These are phyloP conservation scores for Neoscytalidium dimidiatum DNA, from an alignment of 2,329 filamentous ascomycete genomes.

Conservation along the genomic window DNA sequence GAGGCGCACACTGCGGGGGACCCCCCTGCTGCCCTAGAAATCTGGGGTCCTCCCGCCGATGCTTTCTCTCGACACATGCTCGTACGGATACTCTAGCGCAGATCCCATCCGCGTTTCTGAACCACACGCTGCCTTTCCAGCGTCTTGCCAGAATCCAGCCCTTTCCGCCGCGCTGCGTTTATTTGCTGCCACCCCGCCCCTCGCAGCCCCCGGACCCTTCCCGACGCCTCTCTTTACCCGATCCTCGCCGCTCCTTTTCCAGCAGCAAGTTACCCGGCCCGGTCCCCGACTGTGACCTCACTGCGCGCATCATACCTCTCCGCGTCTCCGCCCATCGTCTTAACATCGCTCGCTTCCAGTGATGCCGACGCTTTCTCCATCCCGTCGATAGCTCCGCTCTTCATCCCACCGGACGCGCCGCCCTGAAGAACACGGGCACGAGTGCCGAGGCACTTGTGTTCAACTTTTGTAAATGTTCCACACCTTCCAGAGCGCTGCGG, in stretches of 20 bases:
- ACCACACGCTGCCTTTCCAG: neutral
- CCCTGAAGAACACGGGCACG: neutral
- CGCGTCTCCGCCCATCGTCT: neutral
- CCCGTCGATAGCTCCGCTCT: neutral
- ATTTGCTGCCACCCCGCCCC: neutral
- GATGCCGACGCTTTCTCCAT: neutral
- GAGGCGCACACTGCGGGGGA: conserved; percentile 9
- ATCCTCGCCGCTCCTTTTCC: conserved; percentile 10
- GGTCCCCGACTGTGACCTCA: conserved; percentile 12
- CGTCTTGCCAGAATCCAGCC: neutral
- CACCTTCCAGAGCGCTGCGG: conserved; percentile 42
- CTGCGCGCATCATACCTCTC: conserved; percentile 7
- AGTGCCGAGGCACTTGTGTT: neutral
- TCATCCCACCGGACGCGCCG: neutral
- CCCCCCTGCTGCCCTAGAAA: conserved; percentile 11
- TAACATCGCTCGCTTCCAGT: neutral
- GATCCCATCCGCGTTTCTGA: neutral
- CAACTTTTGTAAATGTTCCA: conserved; percentile 41
- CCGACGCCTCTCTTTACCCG: conserved; percentile 4
- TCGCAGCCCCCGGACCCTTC: neutral
- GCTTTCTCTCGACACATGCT: neutral
- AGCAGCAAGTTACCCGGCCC: conserved; percentile 5
- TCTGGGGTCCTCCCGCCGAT: conserved; percentile 10
- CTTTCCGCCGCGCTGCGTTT: neutral
- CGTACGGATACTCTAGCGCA: neutral